phyloP scores from a whole-genome alignment of 352 stramenopile species.

The Pythium rhizo-oryzae region DNA sequence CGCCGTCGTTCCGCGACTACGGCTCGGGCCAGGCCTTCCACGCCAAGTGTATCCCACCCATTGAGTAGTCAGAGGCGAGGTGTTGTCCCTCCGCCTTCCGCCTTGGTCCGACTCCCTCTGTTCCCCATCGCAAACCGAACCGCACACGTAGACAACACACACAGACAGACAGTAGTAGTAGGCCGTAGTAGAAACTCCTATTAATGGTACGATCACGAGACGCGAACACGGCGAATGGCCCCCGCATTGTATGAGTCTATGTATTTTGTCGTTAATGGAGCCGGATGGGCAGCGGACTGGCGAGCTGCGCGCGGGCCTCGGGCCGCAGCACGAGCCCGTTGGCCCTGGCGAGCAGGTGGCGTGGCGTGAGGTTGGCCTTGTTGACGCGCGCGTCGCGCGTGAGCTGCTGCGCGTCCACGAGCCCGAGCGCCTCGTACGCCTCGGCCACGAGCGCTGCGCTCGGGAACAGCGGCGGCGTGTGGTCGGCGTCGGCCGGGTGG shows the following conservation, averaged over 20 bases:
- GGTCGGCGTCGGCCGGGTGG: conserved; percentile 19
- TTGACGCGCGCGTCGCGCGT: conserved; percentile 33
- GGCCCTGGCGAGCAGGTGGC: conserved; percentile 41
- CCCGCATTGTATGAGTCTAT: no score
- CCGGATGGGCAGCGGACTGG: conserved; percentile 67
- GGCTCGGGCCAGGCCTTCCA: conserved; percentile 81
- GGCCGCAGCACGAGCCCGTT: conserved; percentile 42
- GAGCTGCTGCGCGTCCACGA: conserved; percentile 50
- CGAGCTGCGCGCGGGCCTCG: conserved; percentile 40
- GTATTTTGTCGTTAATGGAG: conserved; percentile 31
- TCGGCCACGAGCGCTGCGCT: conserved; percentile 67
- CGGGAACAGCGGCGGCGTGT: conserved; percentile 41
- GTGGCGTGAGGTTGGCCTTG: conserved; percentile 46
- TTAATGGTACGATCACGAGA: background rate
- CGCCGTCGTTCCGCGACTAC: conserved; percentile 88
- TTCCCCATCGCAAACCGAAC: background rate
- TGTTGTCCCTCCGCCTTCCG: no score
- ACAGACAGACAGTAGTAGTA: background rate
- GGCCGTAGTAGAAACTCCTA: background rate
- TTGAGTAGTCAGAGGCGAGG: conserved; percentile 36
- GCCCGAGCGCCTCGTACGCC: conserved; percentile 65
- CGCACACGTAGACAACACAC: background rate
- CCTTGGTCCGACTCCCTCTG: background rate
- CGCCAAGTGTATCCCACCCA: conserved; percentile 70
- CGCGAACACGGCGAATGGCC: no score